Base-by-base conservation (phyloP, 1,139 yeast genomes). In the Pichia cactophila region DNA sequence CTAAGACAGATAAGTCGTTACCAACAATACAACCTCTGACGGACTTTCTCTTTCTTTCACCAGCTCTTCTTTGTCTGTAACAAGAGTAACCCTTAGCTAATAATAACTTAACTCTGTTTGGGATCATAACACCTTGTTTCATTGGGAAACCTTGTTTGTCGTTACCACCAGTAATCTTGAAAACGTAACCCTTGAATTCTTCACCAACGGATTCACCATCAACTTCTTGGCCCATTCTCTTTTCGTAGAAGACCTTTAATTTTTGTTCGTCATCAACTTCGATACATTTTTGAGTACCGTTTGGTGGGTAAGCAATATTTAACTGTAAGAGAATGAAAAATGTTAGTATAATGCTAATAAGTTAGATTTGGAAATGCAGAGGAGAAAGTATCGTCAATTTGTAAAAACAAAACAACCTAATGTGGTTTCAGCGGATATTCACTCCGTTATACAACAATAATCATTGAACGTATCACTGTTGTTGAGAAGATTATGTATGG, bases 61-160 rank as follows among this genome's bases (percentile, higher is more conserved):
- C 98, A 63, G 77, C 71, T 80, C 98, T 88, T 83, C 98, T 94
- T 77, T 96, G 95, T 83, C 98, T 92, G 95, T 92, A 92, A 84
- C 97, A 90, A 69, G 97, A 87, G 82, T 80, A 86, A 70, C 95
- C 96, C 78, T 87, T 83, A 67, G 96, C 74, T 73, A 92, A 81
- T 73, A 94, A 83, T 69, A 92, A 84, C 75, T 87, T 89, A 69
- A 94, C 97, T 86, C 98, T 95, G 83, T 95, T 88, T 77, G 98
- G 97, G 81, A 88, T 95, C 83, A 92, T 81, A 63, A 92, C 98
- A 84, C 97, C 97, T 80, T 92, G 98, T 78, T 90, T 92, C 98
- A 94, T 92, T 79, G 98, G 97, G 96, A 92, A 94, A 81, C 98
- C 98, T 82, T 92, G 98, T 81, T 92, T 92, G 81, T 92, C 98